These are phyloP conservation scores for Dioszegia crocea DNA, from an alignment of 768 basidiomycete species.

Conservation along the genomic window DNA sequence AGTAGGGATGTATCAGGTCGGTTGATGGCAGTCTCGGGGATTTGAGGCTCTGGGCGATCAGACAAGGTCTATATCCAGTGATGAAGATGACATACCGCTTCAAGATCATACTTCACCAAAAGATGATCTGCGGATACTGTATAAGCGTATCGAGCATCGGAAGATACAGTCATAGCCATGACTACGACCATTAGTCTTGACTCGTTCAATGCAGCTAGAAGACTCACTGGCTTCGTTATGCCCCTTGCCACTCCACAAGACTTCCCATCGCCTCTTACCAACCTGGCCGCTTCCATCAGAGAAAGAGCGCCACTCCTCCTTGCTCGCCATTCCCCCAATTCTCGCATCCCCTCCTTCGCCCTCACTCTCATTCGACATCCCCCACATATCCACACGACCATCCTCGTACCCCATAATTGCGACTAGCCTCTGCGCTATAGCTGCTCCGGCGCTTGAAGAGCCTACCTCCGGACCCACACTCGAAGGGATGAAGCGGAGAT, in stretches of 20 bases:
- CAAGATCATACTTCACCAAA: slow-evolving; percentile 40
- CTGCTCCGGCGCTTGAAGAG: too few relatives aligned
- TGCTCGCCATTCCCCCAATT: too few relatives aligned
- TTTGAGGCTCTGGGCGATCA: neutral
- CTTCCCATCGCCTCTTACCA: slow-evolving; percentile 43
- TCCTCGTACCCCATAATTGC: slow-evolving; percentile 78
- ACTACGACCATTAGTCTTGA: slow-evolving; percentile 53
- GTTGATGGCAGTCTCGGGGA: neutral
- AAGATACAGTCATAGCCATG: slow-evolving; percentile 77
- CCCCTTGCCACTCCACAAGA: slow-evolving; percentile 44
- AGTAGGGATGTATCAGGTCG: slow-evolving; percentile 35
- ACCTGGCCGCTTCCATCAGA: slow-evolving; percentile 10
- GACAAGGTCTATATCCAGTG: too few relatives aligned
- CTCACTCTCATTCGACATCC: slow-evolving; percentile 6
- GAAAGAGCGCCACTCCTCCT: neutral
- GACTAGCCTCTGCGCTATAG: slow-evolving; percentile 54
- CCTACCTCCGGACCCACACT: too few relatives aligned
- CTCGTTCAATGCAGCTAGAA: neutral
- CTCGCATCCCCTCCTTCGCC: slow-evolving; percentile 11
- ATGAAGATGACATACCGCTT: slow-evolving; percentile 16
- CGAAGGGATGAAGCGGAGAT: slow-evolving; percentile 55
- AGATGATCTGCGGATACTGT: slow-evolving; percentile 80
- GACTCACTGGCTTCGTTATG: slow-evolving; percentile 52
- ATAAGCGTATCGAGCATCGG: slow-evolving; percentile 60
- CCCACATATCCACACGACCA: slow-evolving; percentile 68